Conservation (phyloP, 2,329 filamentous ascomycete genomes). For the Botrytis hyacinthi region DNA sequence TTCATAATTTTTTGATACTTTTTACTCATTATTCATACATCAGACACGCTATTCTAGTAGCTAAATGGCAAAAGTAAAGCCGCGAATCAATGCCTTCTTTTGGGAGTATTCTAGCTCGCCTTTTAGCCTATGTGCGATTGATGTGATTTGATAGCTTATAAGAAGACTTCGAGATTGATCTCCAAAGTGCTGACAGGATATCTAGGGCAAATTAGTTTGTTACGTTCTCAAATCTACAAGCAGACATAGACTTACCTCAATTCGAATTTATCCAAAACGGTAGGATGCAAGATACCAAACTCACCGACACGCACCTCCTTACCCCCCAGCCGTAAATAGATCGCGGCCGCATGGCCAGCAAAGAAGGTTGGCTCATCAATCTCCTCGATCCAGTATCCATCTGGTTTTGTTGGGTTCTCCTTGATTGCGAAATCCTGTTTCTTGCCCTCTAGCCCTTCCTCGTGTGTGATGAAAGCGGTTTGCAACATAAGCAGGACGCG, state of each 20-base stretch:
- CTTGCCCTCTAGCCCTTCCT: conserved; percentile 61
- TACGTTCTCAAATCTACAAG: neutral
- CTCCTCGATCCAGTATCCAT: conserved; percentile 93
- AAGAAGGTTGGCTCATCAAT: conserved; percentile 91
- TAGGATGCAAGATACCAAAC: conserved; percentile 92
- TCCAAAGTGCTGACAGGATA: conserved; percentile 93
- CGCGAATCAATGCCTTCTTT: neutral
- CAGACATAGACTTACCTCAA: conserved; percentile 57
- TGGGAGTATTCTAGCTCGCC: neutral
- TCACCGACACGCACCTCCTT: conserved; percentile 77
- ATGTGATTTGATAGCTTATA: conserved; percentile 49
- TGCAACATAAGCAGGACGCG: conserved; percentile 90
- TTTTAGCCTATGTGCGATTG: neutral
- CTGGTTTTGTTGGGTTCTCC: conserved; percentile 55
- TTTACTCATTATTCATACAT: conserved; percentile 27
- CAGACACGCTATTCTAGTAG: conserved; percentile 27
- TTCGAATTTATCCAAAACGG: conserved; percentile 90
- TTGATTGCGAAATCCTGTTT: conserved; percentile 52
- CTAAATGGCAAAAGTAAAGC: conserved; percentile 3
- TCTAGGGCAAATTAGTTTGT: conserved; percentile 43
- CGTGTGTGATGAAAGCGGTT: conserved; percentile 72
- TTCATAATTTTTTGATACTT: conserved; percentile 10
- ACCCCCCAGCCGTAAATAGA: conserved; percentile 72
- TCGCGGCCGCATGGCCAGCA: conserved; percentile 79
- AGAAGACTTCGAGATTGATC: conserved; percentile 90